Base-by-base conservation (phyloP, 495 filamentous ascomycete species). In the Penicillium nucicola region DNA sequence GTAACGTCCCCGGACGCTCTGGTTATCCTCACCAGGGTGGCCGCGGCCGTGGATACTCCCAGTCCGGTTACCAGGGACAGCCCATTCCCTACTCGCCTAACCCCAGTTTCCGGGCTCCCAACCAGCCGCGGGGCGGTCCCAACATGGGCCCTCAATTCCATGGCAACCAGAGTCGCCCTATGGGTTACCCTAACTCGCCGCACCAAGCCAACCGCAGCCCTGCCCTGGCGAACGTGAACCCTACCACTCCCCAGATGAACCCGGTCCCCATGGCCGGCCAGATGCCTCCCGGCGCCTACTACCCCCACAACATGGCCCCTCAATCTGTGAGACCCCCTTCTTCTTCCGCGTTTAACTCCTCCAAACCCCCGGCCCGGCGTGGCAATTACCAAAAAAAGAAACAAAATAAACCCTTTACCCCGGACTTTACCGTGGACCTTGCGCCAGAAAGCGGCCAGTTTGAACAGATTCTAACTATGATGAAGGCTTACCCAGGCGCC, bases 161-260 rank as follows among this genome's bases (percentile, higher is more conserved):
- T 57, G 66, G 68, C 48, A 74, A 66, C 60, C 80, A 82, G 47
- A 77, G 74, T 42, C 76, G 79, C 35, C 76, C 71, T 19, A 74
- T 85, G 69, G 72, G 68, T 37, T 85, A 79, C 69, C 77, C 83
- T 18, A 84, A 83, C 71, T 88, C 86, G 6, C 86, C 87, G 11
- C 80, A 84, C 46, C 80, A 81, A 47, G 68, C 77, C 30, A 76
- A 72, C 60, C 83, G 88, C 42, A 95, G 89, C 67, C 91, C 91
- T 4, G 85, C 84, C 8, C 66, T 87, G 14, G 70, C 81, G 39
- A 81, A 78, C 45, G 81, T 84, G 3, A 82, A 90, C 56, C 85
- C 85, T 12, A 78, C 77, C 31, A 85, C 85, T 5, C 86, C 88
- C 12, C 83, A 85, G 61, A 86, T 89, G 81, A 74, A 73, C 53